Percentiles rank a stretch among this genome's conserved stretches.
Evolutionary conservation across 768 basidiomycete genomes (phyloP).

Genomic region (Boletellus emodensis): DNA sequence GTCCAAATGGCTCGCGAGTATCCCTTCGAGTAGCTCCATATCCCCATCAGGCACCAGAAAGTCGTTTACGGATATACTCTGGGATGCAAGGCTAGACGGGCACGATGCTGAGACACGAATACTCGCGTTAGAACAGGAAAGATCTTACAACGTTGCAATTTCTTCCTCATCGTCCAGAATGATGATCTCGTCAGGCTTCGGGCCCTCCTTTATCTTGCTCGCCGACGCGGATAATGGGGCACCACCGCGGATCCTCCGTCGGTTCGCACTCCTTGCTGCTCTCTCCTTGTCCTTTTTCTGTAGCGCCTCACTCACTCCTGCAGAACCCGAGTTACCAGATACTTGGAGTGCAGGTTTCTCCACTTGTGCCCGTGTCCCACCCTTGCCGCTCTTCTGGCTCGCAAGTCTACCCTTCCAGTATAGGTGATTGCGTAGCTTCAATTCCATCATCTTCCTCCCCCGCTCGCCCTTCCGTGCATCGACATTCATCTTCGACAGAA

Average conservation of each 20-base stretch:
- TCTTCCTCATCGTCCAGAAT: conserved; percentile 29
- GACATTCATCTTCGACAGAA: conserved; percentile 60
- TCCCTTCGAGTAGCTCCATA: conserved; percentile 21
- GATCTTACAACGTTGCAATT: conserved; percentile 57
- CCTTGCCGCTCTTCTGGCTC: conserved; percentile 17
- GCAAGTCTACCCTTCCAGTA: conserved; percentile 68
- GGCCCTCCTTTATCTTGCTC: conserved; percentile 9
- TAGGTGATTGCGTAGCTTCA: conserved; percentile 66
- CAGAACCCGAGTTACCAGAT: conserved; percentile 8
- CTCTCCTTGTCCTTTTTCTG: conserved; percentile 70
- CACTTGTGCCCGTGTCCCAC: conserved; percentile 1
- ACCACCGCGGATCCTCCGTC: conserved; percentile 77
- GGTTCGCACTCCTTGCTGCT: conserved; percentile 54
- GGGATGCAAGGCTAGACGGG: conserved; percentile 16
- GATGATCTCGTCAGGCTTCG: conserved; percentile 9
- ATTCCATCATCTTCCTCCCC: conserved; percentile 77
- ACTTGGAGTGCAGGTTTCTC: conserved; percentile 12
- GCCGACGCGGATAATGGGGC: conserved; percentile 32
- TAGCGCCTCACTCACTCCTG: conserved; percentile 64
- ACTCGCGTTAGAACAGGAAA: background rate
- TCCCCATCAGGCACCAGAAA: conserved; percentile 17
- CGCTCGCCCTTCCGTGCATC: conserved; percentile 54
- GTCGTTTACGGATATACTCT: conserved; percentile 14
- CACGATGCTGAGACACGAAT: background rate
- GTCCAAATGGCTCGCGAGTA: conserved; percentile 34